Evolutionary conservation across 441 rosid species (phyloP).

Genomic region (Adansonia grandidieri): DNA sequence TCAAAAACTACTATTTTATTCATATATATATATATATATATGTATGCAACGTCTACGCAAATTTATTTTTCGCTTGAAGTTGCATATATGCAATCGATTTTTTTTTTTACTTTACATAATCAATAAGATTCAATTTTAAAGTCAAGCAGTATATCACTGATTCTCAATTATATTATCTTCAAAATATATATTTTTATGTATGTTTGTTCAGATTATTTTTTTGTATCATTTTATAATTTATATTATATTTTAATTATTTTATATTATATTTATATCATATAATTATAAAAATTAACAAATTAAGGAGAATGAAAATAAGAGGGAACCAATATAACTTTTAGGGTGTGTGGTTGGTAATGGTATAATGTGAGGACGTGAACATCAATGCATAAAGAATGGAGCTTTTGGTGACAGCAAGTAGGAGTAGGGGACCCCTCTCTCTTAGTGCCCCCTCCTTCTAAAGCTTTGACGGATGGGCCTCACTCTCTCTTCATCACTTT

Average conservation of each 20-base stretch:
- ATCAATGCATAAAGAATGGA: slow-evolving; percentile 45
- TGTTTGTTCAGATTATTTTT: too few species aligned
- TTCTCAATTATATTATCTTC: neutral
- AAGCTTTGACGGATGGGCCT: slow-evolving; percentile 51
- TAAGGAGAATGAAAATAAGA: slow-evolving; percentile 23
- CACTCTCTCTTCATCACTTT: slow-evolving; percentile 51
- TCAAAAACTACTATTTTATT: neutral
- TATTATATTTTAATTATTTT: too few species aligned
- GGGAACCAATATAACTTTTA: slow-evolving; percentile 33
- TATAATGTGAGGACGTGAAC: slow-evolving; percentile 40
- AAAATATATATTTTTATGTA: neutral
- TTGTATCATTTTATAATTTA: too few species aligned
- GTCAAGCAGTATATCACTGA: neutral
- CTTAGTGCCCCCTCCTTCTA: slow-evolving; percentile 34
- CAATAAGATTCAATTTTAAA: neutral
- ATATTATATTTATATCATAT: neutral
- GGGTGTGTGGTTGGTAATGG: slow-evolving; percentile 29
- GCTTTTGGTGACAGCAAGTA: slow-evolving; percentile 38
- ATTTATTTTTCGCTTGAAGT: neutral
- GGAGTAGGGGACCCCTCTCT: slow-evolving; percentile 44
- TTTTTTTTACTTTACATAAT: neutral
- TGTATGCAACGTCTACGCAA: neutral
- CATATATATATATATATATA: too few species aligned
- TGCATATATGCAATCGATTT: neutral
- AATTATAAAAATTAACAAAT: neutral